phyloP scores from a whole-genome alignment of 2,329 filamentous ascomycete species.

The Aspergillus viridinutans region DNA sequence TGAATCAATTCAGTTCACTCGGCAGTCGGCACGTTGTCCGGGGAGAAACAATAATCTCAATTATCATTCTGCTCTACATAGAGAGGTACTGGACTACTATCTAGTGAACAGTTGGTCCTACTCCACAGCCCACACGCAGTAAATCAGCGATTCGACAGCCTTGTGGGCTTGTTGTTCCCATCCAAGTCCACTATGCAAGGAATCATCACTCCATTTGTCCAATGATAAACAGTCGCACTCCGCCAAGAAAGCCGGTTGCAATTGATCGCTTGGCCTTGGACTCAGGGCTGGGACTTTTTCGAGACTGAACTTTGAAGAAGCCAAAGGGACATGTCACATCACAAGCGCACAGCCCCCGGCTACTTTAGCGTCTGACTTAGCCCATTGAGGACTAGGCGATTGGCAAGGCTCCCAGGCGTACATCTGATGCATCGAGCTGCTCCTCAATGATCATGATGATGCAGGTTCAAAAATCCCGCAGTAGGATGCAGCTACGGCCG shows the following conservation, averaged over 20 bases:
- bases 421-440: background rate
- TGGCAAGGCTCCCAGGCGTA: background rate
- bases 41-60: background rate
- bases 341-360: background rate
- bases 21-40: constrained; percentile 14
- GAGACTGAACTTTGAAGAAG: background rate
- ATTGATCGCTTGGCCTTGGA: background rate
- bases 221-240: background rate
- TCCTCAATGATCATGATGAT: background rate
- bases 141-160: constrained; percentile 10
- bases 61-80: background rate
- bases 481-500: background rate
- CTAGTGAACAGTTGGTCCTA: background rate
- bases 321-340: background rate
- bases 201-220: background rate
- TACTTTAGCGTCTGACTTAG: background rate
- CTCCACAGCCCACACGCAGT: constrained; percentile 6
- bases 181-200: background rate
- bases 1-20: background rate
- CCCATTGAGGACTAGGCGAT: background rate
- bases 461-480: background rate
- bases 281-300: background rate
- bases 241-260: background rate
- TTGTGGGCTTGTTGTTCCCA: constrained; percentile 6
- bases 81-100: background rate